Base-by-base conservation (phyloP, 1,139 yeast genomes). In the Lodderomyces margitis region DNA sequence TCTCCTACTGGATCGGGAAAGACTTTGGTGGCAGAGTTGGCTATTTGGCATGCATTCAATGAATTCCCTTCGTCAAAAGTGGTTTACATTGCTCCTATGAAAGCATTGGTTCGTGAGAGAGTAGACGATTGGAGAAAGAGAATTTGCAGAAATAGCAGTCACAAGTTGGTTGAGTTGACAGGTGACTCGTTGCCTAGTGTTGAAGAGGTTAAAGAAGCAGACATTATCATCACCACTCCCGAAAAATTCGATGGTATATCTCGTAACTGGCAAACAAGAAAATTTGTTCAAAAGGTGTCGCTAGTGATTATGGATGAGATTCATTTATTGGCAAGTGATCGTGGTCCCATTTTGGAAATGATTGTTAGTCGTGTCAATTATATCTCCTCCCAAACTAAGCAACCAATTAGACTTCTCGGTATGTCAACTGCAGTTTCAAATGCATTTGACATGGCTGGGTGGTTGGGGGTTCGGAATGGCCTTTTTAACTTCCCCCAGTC, bases 1-100 rank as follows among this genome's bases (percentile, higher is more conserved):
- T 91, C 98, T 0, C 99, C 99, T 3, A 94, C 98, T 1, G 98
- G 98, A 23, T 92, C 98, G 0, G 99, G 99, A 51, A 94, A 94
- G 60, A 94, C 98, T 0, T 86, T 92, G 34, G 98, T 94, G 20
- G 96, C 98, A 0, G 99, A 94, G 58, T 68, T 94, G 46, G 98
- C 98, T 0, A 87, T 92, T 12, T 94, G 98, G 98, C 92, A 88
- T 58, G 97, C 98, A 0, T 85, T 89, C 57, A 78, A 74, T 39
- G 82, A 84, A 38, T 81, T 74, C 45, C 96, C 96, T 0, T 83
- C 82, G 0, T 83, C 92, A 1, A 91, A 91, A 54, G 75, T 91
- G 38, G 96, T 91, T 8, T 94, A 94, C 59, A 91, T 94, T 66
- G 98, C 98, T 0, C 99, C 99, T 3, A 94, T 94, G 98, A 94